Evolutionary conservation across 2,329 filamentous ascomycete species (phyloP).

Genomic region (Pyricularia grisea): DNA sequence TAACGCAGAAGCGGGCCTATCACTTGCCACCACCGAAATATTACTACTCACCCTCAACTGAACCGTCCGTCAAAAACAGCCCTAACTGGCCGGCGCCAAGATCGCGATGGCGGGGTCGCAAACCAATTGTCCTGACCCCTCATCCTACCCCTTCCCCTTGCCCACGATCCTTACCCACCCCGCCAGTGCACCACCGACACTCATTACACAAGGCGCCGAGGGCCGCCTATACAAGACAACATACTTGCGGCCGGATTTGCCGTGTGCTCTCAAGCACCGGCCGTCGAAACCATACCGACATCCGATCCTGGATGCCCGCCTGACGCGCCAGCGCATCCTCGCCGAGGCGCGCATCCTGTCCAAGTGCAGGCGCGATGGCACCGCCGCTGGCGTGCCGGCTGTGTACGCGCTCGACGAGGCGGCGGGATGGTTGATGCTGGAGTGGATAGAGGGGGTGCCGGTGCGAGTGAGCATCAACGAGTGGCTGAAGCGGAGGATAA

Average conservation of each 20-base stretch:
- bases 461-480: constrained; percentile 61
- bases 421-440: constrained; percentile 68
- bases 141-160: constrained; percentile 44
- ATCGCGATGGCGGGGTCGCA: constrained; percentile 3
- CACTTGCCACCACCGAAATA: not conserved
- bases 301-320: constrained; percentile 73
- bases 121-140: not conserved
- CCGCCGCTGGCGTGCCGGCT: constrained; percentile 51
- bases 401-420: constrained; percentile 61
- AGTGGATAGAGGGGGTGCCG: constrained; percentile 71
- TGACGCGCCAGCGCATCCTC: constrained; percentile 79
- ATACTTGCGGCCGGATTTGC: constrained; percentile 58
- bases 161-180: constrained; percentile 50
- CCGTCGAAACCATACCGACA: constrained; percentile 89
- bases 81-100: not conserved
- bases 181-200: constrained; percentile 39
- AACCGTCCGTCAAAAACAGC: not conserved
- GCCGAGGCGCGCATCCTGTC: constrained; percentile 81
- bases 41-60: not conserved
- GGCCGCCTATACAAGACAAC: constrained; percentile 84
- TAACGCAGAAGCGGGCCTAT: not conserved
- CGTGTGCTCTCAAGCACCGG: constrained; percentile 82
- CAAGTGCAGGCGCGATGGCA: constrained; percentile 65
- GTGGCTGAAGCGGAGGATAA: constrained; percentile 46
- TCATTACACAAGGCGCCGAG: constrained; percentile 92